A percentile compares a stretch with the other conserved stretches of the same genome.
Conservation (phyloP, 768 basidiomycete genomes). For the Pulveroboletus sp. region DNA sequence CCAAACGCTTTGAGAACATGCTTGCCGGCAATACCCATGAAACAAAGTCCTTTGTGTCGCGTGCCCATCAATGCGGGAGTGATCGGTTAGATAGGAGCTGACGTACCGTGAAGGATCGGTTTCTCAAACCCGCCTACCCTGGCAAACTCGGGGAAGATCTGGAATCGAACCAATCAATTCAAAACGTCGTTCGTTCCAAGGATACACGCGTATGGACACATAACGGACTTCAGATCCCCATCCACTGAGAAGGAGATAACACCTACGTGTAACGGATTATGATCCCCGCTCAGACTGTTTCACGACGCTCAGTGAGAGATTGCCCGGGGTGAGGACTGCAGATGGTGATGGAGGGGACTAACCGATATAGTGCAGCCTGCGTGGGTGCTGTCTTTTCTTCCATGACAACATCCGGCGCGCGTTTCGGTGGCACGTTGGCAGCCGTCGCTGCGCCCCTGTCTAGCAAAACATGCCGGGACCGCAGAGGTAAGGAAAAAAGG, state of each 20-base stretch:
- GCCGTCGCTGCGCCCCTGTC: slow-evolving; percentile 91
- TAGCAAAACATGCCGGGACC: slow-evolving; percentile 24
- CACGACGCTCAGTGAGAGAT: slow-evolving; percentile 1
- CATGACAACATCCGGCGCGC: slow-evolving; percentile 76
- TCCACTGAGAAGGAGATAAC: neutral
- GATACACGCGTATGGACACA: neutral
- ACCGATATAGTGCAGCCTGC: slow-evolving; percentile 94
- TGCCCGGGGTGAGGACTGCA: neutral
- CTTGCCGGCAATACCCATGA: slow-evolving; percentile 89
- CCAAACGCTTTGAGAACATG: slow-evolving; percentile 88
- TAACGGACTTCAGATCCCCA: neutral
- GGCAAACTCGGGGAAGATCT: slow-evolving; percentile 93
- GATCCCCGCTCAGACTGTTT: slow-evolving; percentile 79
- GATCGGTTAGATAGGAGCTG: neutral
- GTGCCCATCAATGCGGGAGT: neutral
- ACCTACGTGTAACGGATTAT: slow-evolving; percentile 82
- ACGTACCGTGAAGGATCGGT: slow-evolving; percentile 72
- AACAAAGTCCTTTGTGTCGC: slow-evolving; percentile 61
- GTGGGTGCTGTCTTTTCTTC: slow-evolving; percentile 81
- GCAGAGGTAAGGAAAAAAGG: neutral
- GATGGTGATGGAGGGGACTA: slow-evolving; percentile 12
- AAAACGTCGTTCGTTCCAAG: neutral
- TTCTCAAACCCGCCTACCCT: slow-evolving; percentile 91
- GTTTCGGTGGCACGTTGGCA: slow-evolving; percentile 71
- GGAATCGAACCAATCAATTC: slow-evolving; percentile 2